Evolutionary conservation across 192 early-diverging fungal genomes (phyloP).

Genomic region (Dimargaris verticillata): DNA sequence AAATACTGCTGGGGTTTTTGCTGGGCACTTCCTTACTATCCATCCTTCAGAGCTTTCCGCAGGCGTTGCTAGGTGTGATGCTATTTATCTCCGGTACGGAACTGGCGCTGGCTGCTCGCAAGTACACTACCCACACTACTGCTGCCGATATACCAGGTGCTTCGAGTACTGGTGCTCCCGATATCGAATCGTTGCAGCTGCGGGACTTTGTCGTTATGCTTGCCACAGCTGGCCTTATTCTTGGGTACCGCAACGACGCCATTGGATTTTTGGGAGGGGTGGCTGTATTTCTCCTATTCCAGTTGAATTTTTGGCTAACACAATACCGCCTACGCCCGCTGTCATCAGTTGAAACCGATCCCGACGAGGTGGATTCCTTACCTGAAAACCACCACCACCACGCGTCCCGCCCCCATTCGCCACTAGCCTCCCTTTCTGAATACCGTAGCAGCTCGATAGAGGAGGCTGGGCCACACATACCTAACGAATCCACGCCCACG

Average conservation of each 20-base stretch:
- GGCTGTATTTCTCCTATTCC: slow-evolving; percentile 30
- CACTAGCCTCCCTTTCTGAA: too few relatives aligned
- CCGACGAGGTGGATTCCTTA: too few relatives aligned
- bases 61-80: slow-evolving; percentile 71
- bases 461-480: too few relatives aligned
- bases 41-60: slow-evolving; percentile 55
- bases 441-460: too few relatives aligned
- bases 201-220: slow-evolving; percentile 55
- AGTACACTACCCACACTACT: slow-evolving; percentile 15
- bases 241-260: slow-evolving; percentile 68
- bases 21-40: slow-evolving; percentile 65
- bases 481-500: too few relatives aligned
- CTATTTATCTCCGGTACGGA: slow-evolving; percentile 69
- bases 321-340: too few relatives aligned
- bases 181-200: slow-evolving; percentile 18
- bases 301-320: slow-evolving; percentile 5
- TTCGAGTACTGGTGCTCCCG: slow-evolving; percentile 9
- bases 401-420: too few relatives aligned
- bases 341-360: too few relatives aligned
- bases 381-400: too few relatives aligned
- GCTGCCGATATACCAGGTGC: neutral
- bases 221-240: slow-evolving; percentile 45
- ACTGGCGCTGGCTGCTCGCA: slow-evolving; percentile 37
- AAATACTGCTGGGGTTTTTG: slow-evolving; percentile 63
- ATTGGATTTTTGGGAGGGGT: slow-evolving; percentile 60